phyloP scores from a whole-genome alignment of 192 early-diverging fungal genomes.

The Backusella morwellensis region DNA sequence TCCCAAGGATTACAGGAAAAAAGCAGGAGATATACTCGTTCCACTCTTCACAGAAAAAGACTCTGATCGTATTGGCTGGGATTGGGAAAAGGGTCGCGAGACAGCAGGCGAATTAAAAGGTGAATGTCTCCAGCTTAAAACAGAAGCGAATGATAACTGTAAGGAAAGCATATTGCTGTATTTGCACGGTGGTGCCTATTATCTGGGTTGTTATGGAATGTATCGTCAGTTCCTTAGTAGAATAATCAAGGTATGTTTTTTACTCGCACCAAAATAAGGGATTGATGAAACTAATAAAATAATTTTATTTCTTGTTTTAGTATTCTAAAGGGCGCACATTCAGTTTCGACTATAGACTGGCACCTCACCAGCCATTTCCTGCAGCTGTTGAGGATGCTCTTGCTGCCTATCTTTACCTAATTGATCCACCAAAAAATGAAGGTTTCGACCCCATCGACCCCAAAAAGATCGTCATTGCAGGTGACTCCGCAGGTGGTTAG shows the following conservation, averaged over 20 bases:
- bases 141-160: neutral
- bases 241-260: slow-evolving; percentile 44
- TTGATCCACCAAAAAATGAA: slow-evolving; percentile 45
- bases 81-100: slow-evolving; percentile 40
- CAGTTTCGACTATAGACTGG: slow-evolving; percentile 71
- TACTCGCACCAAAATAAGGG: neutral
- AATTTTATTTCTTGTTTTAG: neutral
- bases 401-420: slow-evolving; percentile 68
- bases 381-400: slow-evolving; percentile 79
- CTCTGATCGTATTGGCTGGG: slow-evolving; percentile 36
- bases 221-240: slow-evolving; percentile 42
- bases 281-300: neutral
- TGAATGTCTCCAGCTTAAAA: slow-evolving; percentile 39
- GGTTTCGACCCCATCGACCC: slow-evolving; percentile 46
- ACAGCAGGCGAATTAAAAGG: slow-evolving; percentile 25
- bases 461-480: slow-evolving; percentile 59
- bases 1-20: slow-evolving; percentile 27
- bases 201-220: slow-evolving; percentile 32
- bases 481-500: slow-evolving; percentile 64
- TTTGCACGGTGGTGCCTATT: slow-evolving; percentile 76
- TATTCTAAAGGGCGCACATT: slow-evolving; percentile 20
- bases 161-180: slow-evolving; percentile 65
- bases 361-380: slow-evolving; percentile 81
- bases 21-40: slow-evolving; percentile 33
- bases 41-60: slow-evolving; percentile 31